Base-by-base conservation (phyloP, 352 stramenopile species). In the Thalassiosira mediterranea region DNA sequence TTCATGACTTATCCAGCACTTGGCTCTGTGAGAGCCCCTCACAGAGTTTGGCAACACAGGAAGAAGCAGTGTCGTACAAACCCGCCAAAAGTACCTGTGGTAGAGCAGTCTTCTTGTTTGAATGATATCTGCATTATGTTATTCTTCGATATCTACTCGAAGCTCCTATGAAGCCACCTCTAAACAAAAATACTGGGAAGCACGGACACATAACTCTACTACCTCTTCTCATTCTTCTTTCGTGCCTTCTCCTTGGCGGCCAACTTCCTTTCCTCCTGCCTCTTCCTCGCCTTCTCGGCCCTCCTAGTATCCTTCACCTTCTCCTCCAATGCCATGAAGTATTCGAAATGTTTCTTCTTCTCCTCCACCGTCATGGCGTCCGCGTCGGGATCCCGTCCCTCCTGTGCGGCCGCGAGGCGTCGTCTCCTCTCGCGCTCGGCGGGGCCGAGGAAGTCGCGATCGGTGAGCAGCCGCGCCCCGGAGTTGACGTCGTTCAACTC, bases 381-480 rank as follows among this genome's bases (percentile, higher is more conserved):
- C 48, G 21, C 4, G 13, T 57, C 3, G 17, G 48, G 46, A 54
- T 54, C 17, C 19, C 13, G 46, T 54, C 46, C 46, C 46, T 57
- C 28, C 48, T 3, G n/a, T 34, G 3, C 48, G 10, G 48, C 48
- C 4, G 4, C 4, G 28, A 61, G 52, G 23, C 40, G 32, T 44
- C 37, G 37, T 37, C 46, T 25, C 32, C 26, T 66, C 32, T 75
- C 8, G 21, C 58, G 46, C 48, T 59, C 40, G 0, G 34, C 26
- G 1, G 48, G 62, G 13, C 62, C 62, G 29, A 72, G 37, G 44
- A 72, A 72, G 26, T 72, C 62, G 4, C 31, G 26, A 19, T 64
- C 62, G 10, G 17, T 49, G 37, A 72, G 62, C 21, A n/a, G 13
- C 25, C 49, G 31, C 32, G 21, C 34, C 13, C 49, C 49, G 7